Percentiles rank a stretch among this genome's conserved stretches.
phyloP scores from a whole-genome alignment of 2,329 filamentous ascomycete species.

The Chaetomium olivaceum region DNA sequence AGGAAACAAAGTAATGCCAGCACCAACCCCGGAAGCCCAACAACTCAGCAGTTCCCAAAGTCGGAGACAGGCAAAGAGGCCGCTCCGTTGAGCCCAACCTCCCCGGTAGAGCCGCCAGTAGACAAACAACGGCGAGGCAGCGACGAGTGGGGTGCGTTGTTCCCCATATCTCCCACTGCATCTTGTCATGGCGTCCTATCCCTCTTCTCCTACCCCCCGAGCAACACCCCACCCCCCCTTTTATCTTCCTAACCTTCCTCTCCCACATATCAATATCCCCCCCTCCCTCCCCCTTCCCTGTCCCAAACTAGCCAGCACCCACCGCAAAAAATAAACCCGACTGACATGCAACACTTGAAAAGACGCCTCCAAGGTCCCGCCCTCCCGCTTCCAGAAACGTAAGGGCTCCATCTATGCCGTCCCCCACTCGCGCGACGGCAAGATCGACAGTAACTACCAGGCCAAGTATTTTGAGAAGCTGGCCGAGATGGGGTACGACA shows the following conservation, averaged over 20 bases:
- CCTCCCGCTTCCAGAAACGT: slow-evolving; percentile 68
- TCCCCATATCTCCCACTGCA: not conserved
- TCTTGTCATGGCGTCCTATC: not conserved
- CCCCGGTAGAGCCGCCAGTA: not conserved
- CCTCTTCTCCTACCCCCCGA: not conserved
- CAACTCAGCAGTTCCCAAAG: not conserved
- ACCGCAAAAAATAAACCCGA: not conserved
- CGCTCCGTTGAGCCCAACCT: not conserved
- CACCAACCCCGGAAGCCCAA: slow-evolving; percentile 9
- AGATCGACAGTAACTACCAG: slow-evolving; percentile 60
- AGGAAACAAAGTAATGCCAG: slow-evolving; percentile 18
- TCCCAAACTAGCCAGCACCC: not conserved
- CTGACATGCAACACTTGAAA: not conserved
- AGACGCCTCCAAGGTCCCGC: slow-evolving; percentile 67
- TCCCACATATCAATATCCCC: not conserved
- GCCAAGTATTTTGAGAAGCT: slow-evolving; percentile 63
- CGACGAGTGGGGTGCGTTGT: slow-evolving; percentile 32
- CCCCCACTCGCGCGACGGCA: slow-evolving; percentile 63
- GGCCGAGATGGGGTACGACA: slow-evolving; percentile 43
- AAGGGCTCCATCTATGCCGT: slow-evolving; percentile 70
- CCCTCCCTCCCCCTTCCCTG: not conserved
- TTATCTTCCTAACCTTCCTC: not conserved
- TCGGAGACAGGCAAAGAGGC: not conserved
- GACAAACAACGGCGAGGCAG: slow-evolving; percentile 27
- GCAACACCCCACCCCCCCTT: not conserved